Base-by-base conservation (phyloP, 2,329 filamentous ascomycete species). In the Cordyceps pruinosa region DNA sequence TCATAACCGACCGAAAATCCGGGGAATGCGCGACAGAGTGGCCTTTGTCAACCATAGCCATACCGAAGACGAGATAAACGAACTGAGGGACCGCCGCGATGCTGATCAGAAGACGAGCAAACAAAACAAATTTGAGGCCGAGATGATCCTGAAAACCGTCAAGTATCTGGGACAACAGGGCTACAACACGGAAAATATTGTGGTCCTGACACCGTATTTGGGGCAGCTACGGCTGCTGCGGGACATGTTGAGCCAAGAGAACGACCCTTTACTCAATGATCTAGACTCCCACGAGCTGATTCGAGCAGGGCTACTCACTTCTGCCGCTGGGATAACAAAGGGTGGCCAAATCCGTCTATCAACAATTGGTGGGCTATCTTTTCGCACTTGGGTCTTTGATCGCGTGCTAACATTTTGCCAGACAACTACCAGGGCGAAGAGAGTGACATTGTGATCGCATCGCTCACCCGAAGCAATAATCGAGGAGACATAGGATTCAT, bases 341-440 rank as follows among this genome's bases (percentile, higher is more conserved):
- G 60, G 73, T 72, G n/a, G n/a, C 1, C 73, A 66, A 0, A 72
- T 90, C 17, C 75, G 78, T 0, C 73, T 91, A 0, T 89, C 87
- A 0, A 90, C 87, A 0, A 87, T 91, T 52, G 85, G 85, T 87
- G 69, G 66, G 79, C 66, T 30, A 25, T 30, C 13, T 1, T 5
- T 7, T 37, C 53, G 32, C 26, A 32, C 6, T 15, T 26, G 5
- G 0, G n/a, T n/a, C n/a, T n/a, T n/a, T n/a, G n/a, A 17, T 44
- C 26, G 7, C 15, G 26, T 10, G n/a, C 23, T 37, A 21, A 52
- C 5, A 62, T 19, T 17, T 8, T 0, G 3, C 2, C 21, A 86
- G 87, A 91, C 60, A 91, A 91, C 60, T 92, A 88, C 58, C 88
- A 91, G 66, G 87, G 88, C 1, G 88, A 91, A 64, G 88, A 92